Evolutionary conservation across 345 rosid genomes (phyloP), one percentile per base, ranked within the genome.

Genomic region (Citrus glauca): DNA sequence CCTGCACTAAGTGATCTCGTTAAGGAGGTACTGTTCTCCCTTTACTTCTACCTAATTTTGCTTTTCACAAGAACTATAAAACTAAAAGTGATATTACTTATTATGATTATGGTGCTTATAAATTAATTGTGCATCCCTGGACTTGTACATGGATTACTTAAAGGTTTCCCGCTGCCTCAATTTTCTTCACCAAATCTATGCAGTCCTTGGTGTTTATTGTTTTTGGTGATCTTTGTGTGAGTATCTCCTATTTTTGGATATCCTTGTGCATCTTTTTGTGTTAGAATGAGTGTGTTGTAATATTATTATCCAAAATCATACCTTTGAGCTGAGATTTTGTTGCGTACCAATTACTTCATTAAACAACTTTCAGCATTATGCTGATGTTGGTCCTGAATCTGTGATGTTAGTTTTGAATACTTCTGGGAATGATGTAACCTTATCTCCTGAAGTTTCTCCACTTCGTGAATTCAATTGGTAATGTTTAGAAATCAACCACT

Each of bases 1-100:
- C 71, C 94, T 72, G 95, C 94, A 0, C 57, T 95, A n/a, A 81
- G 82, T 74, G 96, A 93, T 86, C 78, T 96, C 27, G 83, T 93
- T 82, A 89, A 79, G 61, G 97, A 96, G 99, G 99, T 95, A 83
- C 90, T 81, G 32, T 20, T 35, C 27, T 27, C 72, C 24, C 50
- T 45, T 77, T 63, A 70, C 22, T 42, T 68, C 7, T 67, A 66
- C n/a, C 6, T 45, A 27, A 17, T 75, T n/a, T 45, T 48, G 28
- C 50, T 57, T 19, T 62, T 45, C 70, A 2, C 45, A 45, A 28
- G 30, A 72, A 32, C 33, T 56, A 4, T 63, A 20, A 56, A 57
- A 42, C 35, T 72, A 20, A 38, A 16, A 14, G 9, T 64, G 45
- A 28, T 20, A 45, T 74, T 74, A 28, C 45, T 20, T 9, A 64